Base-by-base conservation (phyloP, 257 asterid genomes). In the Galeopsis tetrahit region DNA sequence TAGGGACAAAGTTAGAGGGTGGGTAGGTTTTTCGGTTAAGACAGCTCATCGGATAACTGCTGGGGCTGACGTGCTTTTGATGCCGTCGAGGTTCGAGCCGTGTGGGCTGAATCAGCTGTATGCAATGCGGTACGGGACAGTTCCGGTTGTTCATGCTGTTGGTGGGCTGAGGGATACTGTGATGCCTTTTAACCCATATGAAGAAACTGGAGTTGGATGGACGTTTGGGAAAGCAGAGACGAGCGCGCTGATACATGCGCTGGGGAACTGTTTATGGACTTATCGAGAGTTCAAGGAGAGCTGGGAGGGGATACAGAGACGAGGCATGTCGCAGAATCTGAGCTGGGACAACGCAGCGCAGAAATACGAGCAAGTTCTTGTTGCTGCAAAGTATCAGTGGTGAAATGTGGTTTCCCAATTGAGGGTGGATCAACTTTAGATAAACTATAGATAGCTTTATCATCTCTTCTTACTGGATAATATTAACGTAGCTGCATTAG, bases 81-180 rank as follows among this genome's bases (percentile, higher is more conserved):
- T 95, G 98, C 99, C 99, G 0, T 95, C 99, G 1, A 87, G 98
- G 57, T 95, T 92, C 43, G 99, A 95, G 81, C 99, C 99, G 1
- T 95, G 99, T 59, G 98, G 99, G 68, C 84, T 95, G 72, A 95
- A 95, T 70, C 99, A 95, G 86, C 93, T 95, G 11, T 95, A 95
- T 40, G 99, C 99, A 0, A 95, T 92, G 99, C 71, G 78, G 31
- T 95, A 95, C 7, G 99, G 95, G 56, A 95, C 98, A 0, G 51
- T 95, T 63, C 99, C 98, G 0, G 99, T 95, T 1, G 99, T 95
- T 60, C 99, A 95, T 58, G 92, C 91, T 0, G 98, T 91, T 14
- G 99, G 99, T 10, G 99, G 99, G 7, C 82, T 95, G 5, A 91
- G 90, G 79, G 99, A 92, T 57, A 95, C 99, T 0, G 99, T 95